phyloP scores from a whole-genome alignment of 441 rosid species.

The Aquilaria agallochum region DNA sequence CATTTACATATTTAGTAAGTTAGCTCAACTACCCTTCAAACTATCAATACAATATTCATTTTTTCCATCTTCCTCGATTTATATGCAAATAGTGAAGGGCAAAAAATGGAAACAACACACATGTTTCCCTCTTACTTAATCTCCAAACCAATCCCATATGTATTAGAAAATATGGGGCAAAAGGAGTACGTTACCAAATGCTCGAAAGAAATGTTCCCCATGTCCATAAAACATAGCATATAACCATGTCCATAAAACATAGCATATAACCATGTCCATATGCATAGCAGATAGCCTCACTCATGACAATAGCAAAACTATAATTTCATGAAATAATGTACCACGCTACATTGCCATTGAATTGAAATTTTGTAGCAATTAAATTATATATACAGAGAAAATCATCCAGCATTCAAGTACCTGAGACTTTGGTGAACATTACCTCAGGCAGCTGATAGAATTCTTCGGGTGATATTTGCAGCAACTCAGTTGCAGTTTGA shows the following conservation, averaged over 20 bases:
- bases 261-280: neutral
- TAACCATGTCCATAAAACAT: neutral
- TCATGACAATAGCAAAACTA: neutral
- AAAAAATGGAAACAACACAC: no score
- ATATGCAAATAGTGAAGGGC: no score
- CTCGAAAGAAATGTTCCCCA: no score
- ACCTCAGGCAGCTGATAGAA: slow-evolving; percentile 89
- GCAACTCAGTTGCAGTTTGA: slow-evolving; percentile 80
- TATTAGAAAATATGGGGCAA: no score
- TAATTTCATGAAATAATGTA: neutral
- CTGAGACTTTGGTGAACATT: slow-evolving; percentile 8
- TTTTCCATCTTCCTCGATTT: no score
- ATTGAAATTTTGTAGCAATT: neutral
- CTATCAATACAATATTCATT: no score
- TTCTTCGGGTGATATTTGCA: slow-evolving; percentile 84
- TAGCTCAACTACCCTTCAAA: no score
- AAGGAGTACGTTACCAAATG: no score
- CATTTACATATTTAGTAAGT: no score
- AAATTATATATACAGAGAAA: neutral
- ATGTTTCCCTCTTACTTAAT: no score
- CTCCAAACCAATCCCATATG: no score
- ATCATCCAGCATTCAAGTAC: neutral
- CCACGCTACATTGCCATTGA: neutral
- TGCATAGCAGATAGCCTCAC: neutral
- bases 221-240: neutral